Evolutionary conservation across 2,329 filamentous ascomycete species (phyloP).

Genomic region (Monosporascus sp.): DNA sequence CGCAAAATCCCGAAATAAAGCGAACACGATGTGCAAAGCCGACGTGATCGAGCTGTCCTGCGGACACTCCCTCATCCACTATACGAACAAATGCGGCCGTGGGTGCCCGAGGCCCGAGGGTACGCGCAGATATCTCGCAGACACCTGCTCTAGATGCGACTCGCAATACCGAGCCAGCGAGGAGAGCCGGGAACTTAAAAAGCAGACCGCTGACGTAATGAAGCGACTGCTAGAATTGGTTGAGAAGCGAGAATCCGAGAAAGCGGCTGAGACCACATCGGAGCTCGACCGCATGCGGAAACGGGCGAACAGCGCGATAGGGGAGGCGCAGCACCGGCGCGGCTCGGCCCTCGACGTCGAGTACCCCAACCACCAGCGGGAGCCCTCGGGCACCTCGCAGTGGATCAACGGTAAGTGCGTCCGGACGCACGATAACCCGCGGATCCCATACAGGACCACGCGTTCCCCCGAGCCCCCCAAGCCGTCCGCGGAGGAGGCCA

Average conservation of each 20-base stretch:
- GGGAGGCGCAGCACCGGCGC: background rate
- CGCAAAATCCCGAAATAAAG: background rate
- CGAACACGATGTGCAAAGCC: conserved; percentile 19
- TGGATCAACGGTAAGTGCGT: conserved; percentile 13
- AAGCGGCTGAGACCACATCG: background rate
- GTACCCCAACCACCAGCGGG: background rate
- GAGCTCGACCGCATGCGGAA: background rate
- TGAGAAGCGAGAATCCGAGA: conserved; percentile 2
- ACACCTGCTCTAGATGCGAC: conserved; percentile 34
- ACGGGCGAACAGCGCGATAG: background rate
- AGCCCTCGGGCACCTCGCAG: background rate
- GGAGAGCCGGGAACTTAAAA: background rate
- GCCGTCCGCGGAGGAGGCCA: background rate
- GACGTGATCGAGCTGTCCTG: conserved; percentile 19
- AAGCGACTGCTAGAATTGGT: conserved; percentile 21
- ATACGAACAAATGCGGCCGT: conserved; percentile 7
- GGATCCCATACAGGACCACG: background rate
- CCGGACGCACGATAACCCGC: background rate
- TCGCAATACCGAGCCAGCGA: conserved; percentile 11
- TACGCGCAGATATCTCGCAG: conserved; percentile 21
- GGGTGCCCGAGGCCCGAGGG: conserved; percentile 3
- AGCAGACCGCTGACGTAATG: conserved; percentile 21
- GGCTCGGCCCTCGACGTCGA: background rate
- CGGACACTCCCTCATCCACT: conserved; percentile 17
- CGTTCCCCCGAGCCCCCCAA: no score